Evolutionary conservation across 108 stramenopile genomes (phyloP).

Genomic region (Hondaea fermentalgiana): DNA sequence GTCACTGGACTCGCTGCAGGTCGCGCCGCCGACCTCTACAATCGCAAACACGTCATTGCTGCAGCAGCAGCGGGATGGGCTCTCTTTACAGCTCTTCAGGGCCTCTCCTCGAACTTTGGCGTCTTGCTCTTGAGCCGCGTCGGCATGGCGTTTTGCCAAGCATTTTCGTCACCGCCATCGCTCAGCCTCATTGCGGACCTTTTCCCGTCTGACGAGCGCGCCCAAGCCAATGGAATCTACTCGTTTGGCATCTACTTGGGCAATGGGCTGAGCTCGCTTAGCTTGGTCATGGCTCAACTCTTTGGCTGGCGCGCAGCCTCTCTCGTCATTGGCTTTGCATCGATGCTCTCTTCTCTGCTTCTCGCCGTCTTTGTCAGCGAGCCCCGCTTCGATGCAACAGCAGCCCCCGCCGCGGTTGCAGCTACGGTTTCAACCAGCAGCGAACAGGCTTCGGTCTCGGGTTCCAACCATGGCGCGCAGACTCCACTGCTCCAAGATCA

Average conservation of each 20-base stretch:
- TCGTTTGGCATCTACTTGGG: conserved; percentile 6
- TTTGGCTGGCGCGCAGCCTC: neutral
- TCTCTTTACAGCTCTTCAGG: neutral
- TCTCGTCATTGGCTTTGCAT: neutral
- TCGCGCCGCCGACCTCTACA: neutral
- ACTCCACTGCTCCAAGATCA: no score
- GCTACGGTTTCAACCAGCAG: neutral
- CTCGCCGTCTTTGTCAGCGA: neutral
- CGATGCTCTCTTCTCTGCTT: neutral
- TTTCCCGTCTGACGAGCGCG: neutral
- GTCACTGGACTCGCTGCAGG: neutral
- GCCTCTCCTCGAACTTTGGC: neutral
- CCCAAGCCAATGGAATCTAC: neutral
- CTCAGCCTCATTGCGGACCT: conserved; percentile 1
- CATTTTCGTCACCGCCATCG: neutral
- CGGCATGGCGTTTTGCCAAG: conserved; percentile 3
- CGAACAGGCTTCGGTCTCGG: neutral
- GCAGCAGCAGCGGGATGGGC: neutral
- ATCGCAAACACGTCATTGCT: neutral
- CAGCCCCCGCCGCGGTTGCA: neutral
- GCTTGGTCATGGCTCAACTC: neutral
- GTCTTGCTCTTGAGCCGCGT: neutral
- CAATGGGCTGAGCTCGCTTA: neutral
- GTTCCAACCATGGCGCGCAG: no score
- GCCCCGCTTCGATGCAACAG: neutral